Percentiles rank a stretch among this genome's conserved stretches.
Conservation (phyloP, 768 basidiomycete species). For the Kwoniella europaea region DNA sequence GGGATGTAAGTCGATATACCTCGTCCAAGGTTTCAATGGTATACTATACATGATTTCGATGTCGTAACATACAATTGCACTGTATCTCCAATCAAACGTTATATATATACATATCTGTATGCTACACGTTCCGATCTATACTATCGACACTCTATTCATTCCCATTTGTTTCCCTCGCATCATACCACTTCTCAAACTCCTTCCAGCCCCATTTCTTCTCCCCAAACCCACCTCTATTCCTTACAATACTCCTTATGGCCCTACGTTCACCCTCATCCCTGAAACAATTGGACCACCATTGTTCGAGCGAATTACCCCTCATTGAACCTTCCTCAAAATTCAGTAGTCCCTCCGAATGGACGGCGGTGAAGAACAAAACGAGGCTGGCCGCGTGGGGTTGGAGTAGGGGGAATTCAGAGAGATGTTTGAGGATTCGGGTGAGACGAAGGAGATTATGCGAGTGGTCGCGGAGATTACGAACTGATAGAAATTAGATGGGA, state of each 20-base stretch:
- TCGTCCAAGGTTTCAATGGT: too few species aligned
- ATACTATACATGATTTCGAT: too few species aligned
- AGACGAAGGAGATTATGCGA: constrained; percentile 56
- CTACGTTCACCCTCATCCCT: constrained; percentile 35
- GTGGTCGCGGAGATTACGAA: constrained; percentile 40
- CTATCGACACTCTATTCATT: neutral
- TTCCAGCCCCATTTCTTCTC: constrained; percentile 35
- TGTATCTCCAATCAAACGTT: neutral
- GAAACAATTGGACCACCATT: constrained; percentile 48
- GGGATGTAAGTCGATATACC: too few species aligned
- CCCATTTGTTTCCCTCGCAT: constrained; percentile 14
- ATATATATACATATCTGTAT: neutral
- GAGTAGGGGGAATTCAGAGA: constrained; percentile 43
- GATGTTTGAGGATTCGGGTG: constrained; percentile 51
- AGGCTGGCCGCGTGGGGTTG: constrained; percentile 42
- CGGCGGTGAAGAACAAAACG: constrained; percentile 42
- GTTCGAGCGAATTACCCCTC: constrained; percentile 43
- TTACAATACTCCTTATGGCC: constrained; percentile 33
- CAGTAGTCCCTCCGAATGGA: constrained; percentile 40
- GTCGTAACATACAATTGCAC: too few species aligned
- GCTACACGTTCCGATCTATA: neutral
- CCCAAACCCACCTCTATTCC: constrained; percentile 32
- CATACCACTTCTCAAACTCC: constrained; percentile 36
- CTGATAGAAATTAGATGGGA: constrained; percentile 12
- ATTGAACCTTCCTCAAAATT: constrained; percentile 30